Evolutionary conservation across 148 eudicot genomes (phyloP).

Genomic region (Tetragonia tetragonoides): DNA sequence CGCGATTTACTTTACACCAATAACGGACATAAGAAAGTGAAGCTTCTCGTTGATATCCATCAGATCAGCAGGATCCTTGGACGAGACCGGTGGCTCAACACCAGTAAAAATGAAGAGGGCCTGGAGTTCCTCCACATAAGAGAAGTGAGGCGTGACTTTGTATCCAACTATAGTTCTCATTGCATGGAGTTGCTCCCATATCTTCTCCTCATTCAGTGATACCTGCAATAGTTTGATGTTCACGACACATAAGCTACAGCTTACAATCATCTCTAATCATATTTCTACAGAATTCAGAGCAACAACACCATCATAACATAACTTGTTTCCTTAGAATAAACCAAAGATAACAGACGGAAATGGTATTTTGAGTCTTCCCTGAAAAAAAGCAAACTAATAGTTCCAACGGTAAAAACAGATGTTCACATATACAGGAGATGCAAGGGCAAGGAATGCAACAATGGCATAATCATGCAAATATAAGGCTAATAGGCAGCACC

Average conservation of each 20-base stretch:
- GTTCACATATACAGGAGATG: no score
- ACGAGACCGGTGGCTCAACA: constrained; percentile 59
- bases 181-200: constrained; percentile 62
- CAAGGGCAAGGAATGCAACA: no score
- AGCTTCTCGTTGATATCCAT: constrained; percentile 48
- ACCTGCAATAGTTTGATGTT: constrained; percentile 28
- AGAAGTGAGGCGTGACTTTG: constrained; percentile 32
- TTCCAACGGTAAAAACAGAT: no score
- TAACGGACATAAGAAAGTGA: constrained; percentile 61
- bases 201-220: constrained; percentile 31
- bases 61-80: constrained; percentile 32
- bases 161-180: constrained; percentile 65
- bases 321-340: no score
- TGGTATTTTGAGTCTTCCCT: no score
- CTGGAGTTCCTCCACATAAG: constrained; percentile 56
- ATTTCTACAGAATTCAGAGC: background rate
- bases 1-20: constrained; percentile 54
- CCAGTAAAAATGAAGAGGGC: constrained; percentile 78
- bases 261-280: background rate
- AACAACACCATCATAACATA: no score
- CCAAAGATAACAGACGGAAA: no score
- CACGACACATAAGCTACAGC: no score
- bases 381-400: no score
- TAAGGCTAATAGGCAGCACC: background rate
- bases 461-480: background rate